Evolutionary conservation across 2,329 filamentous ascomycete species (phyloP).

Genomic region (Ascochyta lentis): DNA sequence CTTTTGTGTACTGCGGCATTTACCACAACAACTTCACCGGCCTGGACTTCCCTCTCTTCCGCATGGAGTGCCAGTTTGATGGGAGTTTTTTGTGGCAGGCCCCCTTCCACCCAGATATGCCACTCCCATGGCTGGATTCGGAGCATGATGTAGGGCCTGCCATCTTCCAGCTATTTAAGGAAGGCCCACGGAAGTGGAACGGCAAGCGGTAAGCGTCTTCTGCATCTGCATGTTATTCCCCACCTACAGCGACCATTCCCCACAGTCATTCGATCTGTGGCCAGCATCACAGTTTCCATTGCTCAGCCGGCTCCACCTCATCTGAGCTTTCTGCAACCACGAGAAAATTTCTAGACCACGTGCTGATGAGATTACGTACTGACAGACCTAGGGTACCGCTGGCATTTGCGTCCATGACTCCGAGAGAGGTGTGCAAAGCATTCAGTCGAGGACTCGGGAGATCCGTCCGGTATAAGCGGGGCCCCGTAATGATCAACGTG

Average conservation of each 20-base stretch:
- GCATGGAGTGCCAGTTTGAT: conserved; percentile 85
- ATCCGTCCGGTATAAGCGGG: conserved; percentile 77
- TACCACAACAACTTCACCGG: conserved; percentile 99
- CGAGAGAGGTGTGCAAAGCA: conserved; percentile 78
- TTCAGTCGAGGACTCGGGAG: conserved; percentile 81
- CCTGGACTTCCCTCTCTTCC: conserved; percentile 89
- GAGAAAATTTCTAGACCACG: conserved; percentile 21
- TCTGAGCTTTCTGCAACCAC: conserved; percentile 17
- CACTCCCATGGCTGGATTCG: conserved; percentile 92
- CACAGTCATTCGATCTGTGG: conserved; percentile 31
- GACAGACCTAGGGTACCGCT: conserved; percentile 72
- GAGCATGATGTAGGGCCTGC: conserved; percentile 96
- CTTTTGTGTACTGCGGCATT: conserved; percentile 94
- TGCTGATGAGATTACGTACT: conserved; percentile 31
- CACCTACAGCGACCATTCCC: conserved; percentile 29
- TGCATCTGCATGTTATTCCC: conserved; percentile 29
- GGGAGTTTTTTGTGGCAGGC: conserved; percentile 92
- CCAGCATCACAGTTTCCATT: conserved; percentile 19
- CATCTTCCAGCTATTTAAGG: conserved; percentile 92
- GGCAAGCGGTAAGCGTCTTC: conserved; percentile 65
- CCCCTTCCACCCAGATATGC: conserved; percentile 87
- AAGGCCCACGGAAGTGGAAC: conserved; percentile 85
- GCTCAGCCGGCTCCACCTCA: conserved; percentile 19
- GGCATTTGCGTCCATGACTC: conserved; percentile 88
- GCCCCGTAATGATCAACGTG: conserved; percentile 82